phyloP scores from a whole-genome alignment of 2,329 filamentous ascomycete species.

The Ambrosiella xylebori region DNA sequence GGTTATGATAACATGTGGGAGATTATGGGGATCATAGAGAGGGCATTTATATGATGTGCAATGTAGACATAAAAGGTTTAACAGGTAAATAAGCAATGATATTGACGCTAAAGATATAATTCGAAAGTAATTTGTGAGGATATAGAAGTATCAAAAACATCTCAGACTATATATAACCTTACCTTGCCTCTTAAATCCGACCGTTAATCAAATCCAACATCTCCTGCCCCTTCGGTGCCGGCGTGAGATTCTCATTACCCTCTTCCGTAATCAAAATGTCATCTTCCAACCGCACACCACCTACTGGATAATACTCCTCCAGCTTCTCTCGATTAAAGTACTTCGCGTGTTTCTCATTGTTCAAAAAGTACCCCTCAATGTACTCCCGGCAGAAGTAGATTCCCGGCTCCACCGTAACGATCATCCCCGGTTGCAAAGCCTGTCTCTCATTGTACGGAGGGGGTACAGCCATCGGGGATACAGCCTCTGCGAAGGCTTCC shows the following conservation, averaged over 20 bases:
- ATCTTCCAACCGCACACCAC: slow-evolving; percentile 86
- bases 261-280: slow-evolving; percentile 63
- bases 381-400: slow-evolving; percentile 63
- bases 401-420: slow-evolving; percentile 68
- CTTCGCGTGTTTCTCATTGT: slow-evolving; percentile 36
- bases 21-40: not conserved
- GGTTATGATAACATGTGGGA: not conserved
- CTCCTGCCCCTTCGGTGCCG: slow-evolving; percentile 59
- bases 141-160: not conserved
- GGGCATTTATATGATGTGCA: not conserved
- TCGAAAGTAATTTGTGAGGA: too few relatives aligned
- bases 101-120: not conserved
- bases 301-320: slow-evolving; percentile 56
- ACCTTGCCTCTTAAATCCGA: slow-evolving; percentile 15
- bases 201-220: slow-evolving; percentile 43
- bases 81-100: not conserved
- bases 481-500: slow-evolving; percentile 18
- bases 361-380: slow-evolving; percentile 50
- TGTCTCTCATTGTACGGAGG: slow-evolving; percentile 21
- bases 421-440: slow-evolving; percentile 41
- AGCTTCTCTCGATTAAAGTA: slow-evolving; percentile 51
- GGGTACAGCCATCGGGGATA: slow-evolving; percentile 10
- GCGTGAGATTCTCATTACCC: slow-evolving; percentile 71
- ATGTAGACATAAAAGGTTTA: not conserved
- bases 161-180: not conserved